A percentile compares a stretch with the other conserved stretches of the same genome.
These are phyloP conservation scores for Cymbopogon citratus DNA, from an alignment of 176 grass and related monocot genomes.

Conservation along the genomic window DNA sequence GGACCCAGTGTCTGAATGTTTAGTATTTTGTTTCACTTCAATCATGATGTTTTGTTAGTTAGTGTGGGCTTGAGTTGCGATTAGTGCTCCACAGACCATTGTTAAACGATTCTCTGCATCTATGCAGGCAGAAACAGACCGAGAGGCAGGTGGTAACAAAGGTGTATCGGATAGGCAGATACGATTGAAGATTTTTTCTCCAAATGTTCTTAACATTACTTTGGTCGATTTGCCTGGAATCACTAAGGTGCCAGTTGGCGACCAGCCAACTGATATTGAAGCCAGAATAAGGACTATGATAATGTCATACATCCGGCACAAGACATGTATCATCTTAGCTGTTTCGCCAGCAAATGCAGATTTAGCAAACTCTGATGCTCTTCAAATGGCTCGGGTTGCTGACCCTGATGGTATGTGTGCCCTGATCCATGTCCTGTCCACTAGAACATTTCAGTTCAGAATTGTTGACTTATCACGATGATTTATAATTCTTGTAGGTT, in stretches of 20 bases:
- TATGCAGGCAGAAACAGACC: slow-evolving; percentile 84
- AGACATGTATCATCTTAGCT: slow-evolving; percentile 95
- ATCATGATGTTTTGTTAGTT: neutral
- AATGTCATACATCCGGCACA: slow-evolving; percentile 93
- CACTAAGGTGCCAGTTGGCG: slow-evolving; percentile 95
- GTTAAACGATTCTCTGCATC: neutral
- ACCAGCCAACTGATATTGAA: slow-evolving; percentile 97
- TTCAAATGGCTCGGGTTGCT: slow-evolving; percentile 87
- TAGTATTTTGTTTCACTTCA: neutral
- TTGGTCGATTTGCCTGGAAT: slow-evolving; percentile 98
- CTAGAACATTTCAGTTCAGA: slow-evolving; percentile 1
- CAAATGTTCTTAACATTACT: slow-evolving; percentile 98
- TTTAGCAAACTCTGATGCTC: slow-evolving; percentile 95
- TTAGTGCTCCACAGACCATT: neutral
- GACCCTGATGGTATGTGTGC: slow-evolving; percentile 79
- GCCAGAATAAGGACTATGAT: slow-evolving; percentile 99
- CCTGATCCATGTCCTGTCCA: neutral
- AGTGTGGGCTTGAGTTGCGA: neutral
- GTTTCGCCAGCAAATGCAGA: slow-evolving; percentile 99
- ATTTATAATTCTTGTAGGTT: slow-evolving; percentile 53
- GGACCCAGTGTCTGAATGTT: neutral
- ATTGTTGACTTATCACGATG: neutral
- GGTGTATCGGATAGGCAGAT: slow-evolving; percentile 94
- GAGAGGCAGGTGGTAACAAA: slow-evolving; percentile 86
- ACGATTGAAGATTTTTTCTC: slow-evolving; percentile 90